A percentile compares a stretch with the other conserved stretches of the same genome.
phyloP scores from a whole-genome alignment of 768 basidiomycete genomes.

The Leucocoprinus sp. region DNA sequence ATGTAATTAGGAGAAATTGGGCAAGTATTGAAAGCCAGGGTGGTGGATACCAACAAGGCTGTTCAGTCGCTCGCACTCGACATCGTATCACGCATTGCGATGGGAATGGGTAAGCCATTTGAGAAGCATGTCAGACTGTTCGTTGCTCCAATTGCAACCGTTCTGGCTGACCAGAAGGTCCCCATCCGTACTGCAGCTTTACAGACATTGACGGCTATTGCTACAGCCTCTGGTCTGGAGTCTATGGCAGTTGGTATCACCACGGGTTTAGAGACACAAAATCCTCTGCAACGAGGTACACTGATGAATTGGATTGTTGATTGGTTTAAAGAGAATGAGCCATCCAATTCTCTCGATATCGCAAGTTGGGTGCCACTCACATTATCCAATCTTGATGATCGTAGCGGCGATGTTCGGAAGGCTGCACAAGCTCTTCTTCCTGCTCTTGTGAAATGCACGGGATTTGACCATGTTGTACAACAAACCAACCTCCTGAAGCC shows the following conservation, averaged over 20 bases:
- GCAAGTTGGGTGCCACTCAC: conserved; percentile 55
- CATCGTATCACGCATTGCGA: conserved; percentile 82
- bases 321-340: conserved; percentile 63
- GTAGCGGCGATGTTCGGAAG: conserved; percentile 87
- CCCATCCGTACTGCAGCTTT: conserved; percentile 73
- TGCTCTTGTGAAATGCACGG: conserved; percentile 59
- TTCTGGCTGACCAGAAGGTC: conserved; percentile 89
- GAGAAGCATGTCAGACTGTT: conserved; percentile 83
- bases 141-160: conserved; percentile 67
- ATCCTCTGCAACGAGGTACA: conserved; percentile 80
- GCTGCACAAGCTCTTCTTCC: conserved; percentile 80
- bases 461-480: conserved; percentile 80
- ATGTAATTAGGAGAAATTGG: conserved; percentile 72
- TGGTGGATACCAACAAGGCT: conserved; percentile 89
- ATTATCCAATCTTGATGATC: conserved; percentile 81
- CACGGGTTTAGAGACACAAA: conserved; percentile 74
- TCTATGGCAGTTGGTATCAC: conserved; percentile 71
- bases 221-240: conserved; percentile 78
- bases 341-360: conserved; percentile 54
- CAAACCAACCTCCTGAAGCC: conserved; percentile 85
- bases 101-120: conserved; percentile 92
- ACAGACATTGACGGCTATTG: conserved; percentile 75
- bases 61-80: conserved; percentile 89
- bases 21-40: conserved; percentile 77
- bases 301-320: conserved; percentile 75